Evolutionary conservation across 345 rosid species (phyloP).

Genomic region (Corchorus capsularis): DNA sequence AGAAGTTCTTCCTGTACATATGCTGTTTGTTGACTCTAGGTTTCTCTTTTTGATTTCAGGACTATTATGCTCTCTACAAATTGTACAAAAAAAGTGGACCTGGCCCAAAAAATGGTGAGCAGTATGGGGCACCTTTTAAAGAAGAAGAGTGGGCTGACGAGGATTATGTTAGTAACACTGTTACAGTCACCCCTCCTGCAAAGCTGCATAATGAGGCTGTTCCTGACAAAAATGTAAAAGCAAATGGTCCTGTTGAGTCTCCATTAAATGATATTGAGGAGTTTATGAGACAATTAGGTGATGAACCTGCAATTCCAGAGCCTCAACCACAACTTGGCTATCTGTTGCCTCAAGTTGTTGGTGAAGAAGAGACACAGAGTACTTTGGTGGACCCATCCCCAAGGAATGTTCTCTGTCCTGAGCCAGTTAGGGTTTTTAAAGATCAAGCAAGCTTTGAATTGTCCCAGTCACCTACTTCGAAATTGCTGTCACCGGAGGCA

Average conservation of each 20-base stretch:
- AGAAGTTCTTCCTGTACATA: not conserved
- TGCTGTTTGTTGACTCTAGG: conserved; percentile 13
- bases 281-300: conserved; percentile 39
- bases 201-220: conserved; percentile 31
- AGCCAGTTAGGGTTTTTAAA: conserved; percentile 21
- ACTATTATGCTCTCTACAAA: conserved; percentile 79
- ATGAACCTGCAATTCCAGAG: conserved; percentile 34
- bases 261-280: conserved; percentile 49
- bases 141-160: conserved; percentile 89
- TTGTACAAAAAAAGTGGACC: conserved; percentile 87
- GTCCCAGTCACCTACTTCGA: conserved; percentile 36
- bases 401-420: conserved; percentile 31
- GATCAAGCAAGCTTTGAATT: conserved; percentile 32
- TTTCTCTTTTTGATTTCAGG: conserved; percentile 35
- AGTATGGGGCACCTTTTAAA: conserved; percentile 88
- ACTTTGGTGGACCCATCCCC: conserved; percentile 37
- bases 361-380: conserved; percentile 45
- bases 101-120: conserved; percentile 97
- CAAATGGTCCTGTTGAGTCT: conserved; percentile 26
- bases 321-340: conserved; percentile 12
- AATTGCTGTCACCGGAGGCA: conserved; percentile 32
- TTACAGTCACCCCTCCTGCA: conserved; percentile 23
- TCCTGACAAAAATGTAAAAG: conserved; percentile 30
- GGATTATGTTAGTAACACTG: conserved; percentile 34
- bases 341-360: conserved; percentile 35